phyloP scores from a whole-genome alignment of 2,329 filamentous ascomycete species.

The Kalmusia sp. region DNA sequence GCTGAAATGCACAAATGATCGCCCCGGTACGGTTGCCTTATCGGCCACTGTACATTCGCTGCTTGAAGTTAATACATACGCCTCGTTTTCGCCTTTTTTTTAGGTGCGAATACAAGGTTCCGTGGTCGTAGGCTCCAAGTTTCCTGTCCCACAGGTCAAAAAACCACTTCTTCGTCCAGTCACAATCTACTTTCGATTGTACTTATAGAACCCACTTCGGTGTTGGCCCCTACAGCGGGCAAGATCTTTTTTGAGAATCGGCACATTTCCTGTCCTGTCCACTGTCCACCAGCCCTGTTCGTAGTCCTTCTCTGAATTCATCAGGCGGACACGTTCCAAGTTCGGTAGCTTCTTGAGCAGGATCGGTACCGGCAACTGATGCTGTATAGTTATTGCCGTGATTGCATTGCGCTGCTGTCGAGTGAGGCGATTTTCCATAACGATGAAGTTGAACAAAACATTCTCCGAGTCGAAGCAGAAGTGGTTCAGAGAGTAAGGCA shows the following conservation, averaged over 20 bases:
- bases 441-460: constrained; percentile 37
- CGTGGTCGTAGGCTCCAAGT: too few species aligned
- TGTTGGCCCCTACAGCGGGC: too few species aligned
- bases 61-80: too few species aligned
- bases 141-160: too few species aligned
- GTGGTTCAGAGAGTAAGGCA: constrained; percentile 33
- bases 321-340: constrained; percentile 24
- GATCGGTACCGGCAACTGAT: constrained; percentile 22
- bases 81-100: too few species aligned
- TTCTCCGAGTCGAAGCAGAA: constrained; percentile 29
- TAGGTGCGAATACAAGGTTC: too few species aligned
- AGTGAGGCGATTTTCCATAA: constrained; percentile 28
- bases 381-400: constrained; percentile 21
- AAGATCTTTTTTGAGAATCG: not conserved
- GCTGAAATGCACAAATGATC: too few species aligned
- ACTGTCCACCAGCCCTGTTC: not conserved
- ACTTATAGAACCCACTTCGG: too few species aligned
- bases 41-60: too few species aligned
- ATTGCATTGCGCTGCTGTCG: constrained; percentile 29
- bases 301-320: not conserved
- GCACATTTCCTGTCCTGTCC: not conserved
- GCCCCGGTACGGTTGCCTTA: too few species aligned
- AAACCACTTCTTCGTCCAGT: too few species aligned
- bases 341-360: constrained; percentile 27
- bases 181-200: too few species aligned